Percentiles rank a stretch among this genome's conserved stretches.
Conservation (phyloP, 768 basidiomycete species). For the Imleria badia region DNA sequence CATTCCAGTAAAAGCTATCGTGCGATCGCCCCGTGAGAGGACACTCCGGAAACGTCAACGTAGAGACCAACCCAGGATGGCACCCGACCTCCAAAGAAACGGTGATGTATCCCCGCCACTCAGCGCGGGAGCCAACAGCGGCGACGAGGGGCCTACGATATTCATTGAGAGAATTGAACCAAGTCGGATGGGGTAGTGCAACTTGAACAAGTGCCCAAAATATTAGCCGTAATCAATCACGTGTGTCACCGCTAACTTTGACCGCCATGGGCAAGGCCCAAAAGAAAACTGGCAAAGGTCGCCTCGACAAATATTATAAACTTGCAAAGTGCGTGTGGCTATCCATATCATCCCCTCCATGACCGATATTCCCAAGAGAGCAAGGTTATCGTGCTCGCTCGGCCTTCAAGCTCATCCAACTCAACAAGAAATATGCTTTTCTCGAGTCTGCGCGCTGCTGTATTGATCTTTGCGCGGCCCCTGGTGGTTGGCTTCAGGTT, state of each 20-base stretch:
- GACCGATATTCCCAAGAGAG: slow-evolving; percentile 56
- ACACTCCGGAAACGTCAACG: neutral
- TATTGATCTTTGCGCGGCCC: slow-evolving; percentile 97
- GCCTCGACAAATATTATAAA: slow-evolving; percentile 96
- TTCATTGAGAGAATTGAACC: slow-evolving; percentile 18
- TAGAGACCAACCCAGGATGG: slow-evolving; percentile 37
- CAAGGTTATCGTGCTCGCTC: slow-evolving; percentile 99
- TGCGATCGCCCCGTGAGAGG: neutral
- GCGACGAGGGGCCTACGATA: slow-evolving; percentile 26
- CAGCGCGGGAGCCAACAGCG: slow-evolving; percentile 23
- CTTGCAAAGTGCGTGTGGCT: slow-evolving; percentile 69
- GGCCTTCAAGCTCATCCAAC: slow-evolving; percentile 97
- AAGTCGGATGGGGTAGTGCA: neutral
- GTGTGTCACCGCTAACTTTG: neutral
- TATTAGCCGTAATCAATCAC: slow-evolving; percentile 16
- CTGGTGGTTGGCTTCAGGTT: slow-evolving; percentile 98
- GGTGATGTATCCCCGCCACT: slow-evolving; percentile 10
- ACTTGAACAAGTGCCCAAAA: slow-evolving; percentile 7
- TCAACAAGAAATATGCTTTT: slow-evolving; percentile 97
- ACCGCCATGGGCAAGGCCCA: slow-evolving; percentile 68
- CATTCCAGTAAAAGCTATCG: slow-evolving; percentile 49
- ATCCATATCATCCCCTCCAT: slow-evolving; percentile 1
- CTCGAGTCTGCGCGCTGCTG: slow-evolving; percentile 87
- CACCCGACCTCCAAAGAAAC: slow-evolving; percentile 45
- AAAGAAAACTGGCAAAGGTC: slow-evolving; percentile 96